Evolutionary conservation across 2,329 filamentous ascomycete species (phyloP), one percentile per base, ranked within the genome.

Genomic region (Leptographium procerum): DNA sequence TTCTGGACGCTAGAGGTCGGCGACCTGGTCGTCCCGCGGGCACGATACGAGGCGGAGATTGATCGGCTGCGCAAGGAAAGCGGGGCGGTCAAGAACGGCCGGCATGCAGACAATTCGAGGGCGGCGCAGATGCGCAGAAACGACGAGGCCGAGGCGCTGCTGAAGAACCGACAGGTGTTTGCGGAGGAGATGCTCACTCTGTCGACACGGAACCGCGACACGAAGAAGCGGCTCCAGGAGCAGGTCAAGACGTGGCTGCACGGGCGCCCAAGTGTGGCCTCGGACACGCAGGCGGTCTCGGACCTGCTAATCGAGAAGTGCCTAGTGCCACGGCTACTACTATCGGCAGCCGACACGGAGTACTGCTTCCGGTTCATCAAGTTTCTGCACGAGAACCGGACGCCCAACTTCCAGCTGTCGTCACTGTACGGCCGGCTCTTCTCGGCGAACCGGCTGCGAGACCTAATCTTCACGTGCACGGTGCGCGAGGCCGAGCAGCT

Each of bases 1-100:
- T 99, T 99, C 72, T 99, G 94, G 94, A 86, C 91, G 55, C 77
- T 96, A 14, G 86, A 90, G 31, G 80, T 95, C 3, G 85, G 88
- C 52, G 92, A 99, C 68, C 77, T 96, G 59, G 82, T 83, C 59
- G 84, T 91, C 62, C 88, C 89, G 1, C 83, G 83, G 61, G 80
- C 84, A 36, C 88, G 86, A 61, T 99, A 99, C 68, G 81, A 88
- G 53, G 80, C 84, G 19, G 91, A 95, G 67, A 84, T 86, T 40
- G 81, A 83, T 24, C 80, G 84, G 10, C 76, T 91, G 26, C 82
- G 85, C 64, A 83, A 82, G 58, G 84, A 87, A 66, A 80, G 87
- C 53, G 77, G 83, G 36, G 79, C 84, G 1, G 77, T 94, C 58
- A 83, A 82, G 64, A 84, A 80, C 59, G 86, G 94, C 65, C 81